Evolutionary conservation across 306 rosid genomes (phyloP).

Genomic region (Fragaria nilgerrensis): DNA sequence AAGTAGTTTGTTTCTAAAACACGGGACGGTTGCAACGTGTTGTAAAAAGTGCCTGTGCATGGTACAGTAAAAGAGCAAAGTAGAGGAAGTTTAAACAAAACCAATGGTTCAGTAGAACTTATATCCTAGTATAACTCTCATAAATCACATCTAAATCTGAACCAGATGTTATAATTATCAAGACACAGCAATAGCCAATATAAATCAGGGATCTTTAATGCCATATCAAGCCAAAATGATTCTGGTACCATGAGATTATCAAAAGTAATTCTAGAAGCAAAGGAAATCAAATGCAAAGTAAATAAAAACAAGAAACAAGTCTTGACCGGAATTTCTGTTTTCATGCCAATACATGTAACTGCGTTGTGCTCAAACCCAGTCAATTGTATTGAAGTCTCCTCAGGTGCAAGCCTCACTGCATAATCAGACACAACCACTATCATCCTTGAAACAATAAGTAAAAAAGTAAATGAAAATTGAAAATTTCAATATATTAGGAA

Average conservation of each 20-base stretch:
- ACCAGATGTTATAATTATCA: conserved; percentile 13
- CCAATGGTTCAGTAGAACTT: background rate
- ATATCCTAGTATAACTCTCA: conserved; percentile 5
- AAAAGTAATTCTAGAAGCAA: background rate
- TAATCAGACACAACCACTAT: conserved; percentile 22
- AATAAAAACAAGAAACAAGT: conserved; percentile 12
- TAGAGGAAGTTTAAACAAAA: background rate
- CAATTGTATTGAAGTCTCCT: conserved; percentile 62
- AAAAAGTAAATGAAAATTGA: background rate
- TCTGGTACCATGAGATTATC: background rate
- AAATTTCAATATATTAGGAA: background rate
- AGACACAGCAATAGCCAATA: background rate
- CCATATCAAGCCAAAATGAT: background rate
- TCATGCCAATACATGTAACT: conserved; percentile 93
- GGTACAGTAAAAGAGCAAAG: conserved; percentile 6
- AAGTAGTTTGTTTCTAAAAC: conserved; percentile 21
- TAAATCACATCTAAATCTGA: background rate
- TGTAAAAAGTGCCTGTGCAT: background rate
- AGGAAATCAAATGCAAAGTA: conserved; percentile 6
- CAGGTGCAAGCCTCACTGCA: conserved; percentile 96
- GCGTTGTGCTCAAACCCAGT: conserved; percentile 89
- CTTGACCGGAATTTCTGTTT: conserved; percentile 83
- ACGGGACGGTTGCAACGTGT: conserved; percentile 12
- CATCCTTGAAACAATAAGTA: background rate
- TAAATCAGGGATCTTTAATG: background rate